phyloP scores from a whole-genome alignment of 495 filamentous ascomycete genomes.

The Usnea hakonensis region DNA sequence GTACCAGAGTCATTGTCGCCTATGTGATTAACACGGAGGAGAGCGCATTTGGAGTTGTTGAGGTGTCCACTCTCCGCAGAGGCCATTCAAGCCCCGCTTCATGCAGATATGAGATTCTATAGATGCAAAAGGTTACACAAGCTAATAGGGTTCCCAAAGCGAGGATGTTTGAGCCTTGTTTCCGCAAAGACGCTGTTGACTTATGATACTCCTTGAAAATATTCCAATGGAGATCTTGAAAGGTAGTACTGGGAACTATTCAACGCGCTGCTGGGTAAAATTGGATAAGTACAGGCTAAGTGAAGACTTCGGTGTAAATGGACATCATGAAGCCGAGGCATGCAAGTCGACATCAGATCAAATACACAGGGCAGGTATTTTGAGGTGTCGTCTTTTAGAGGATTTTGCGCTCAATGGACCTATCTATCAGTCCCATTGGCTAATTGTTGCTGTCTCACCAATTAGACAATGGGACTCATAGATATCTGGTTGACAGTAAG shows the following conservation, averaged over 20 bases:
- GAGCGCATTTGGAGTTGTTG: constrained; percentile 82
- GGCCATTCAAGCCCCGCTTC: constrained; percentile 50
- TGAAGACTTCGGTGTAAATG: too few relatives aligned
- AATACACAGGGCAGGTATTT: too few relatives aligned
- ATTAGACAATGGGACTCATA: too few relatives aligned
- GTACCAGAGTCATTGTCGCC: constrained; percentile 67
- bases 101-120: constrained; percentile 64
- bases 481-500: too few relatives aligned
- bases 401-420: too few relatives aligned
- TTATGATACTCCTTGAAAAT: constrained; percentile 90
- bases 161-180: constrained; percentile 74
- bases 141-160: constrained; percentile 86
- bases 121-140: constrained; percentile 63
- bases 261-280: constrained; percentile 85
- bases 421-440: too few relatives aligned
- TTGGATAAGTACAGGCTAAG: constrained; percentile 74
- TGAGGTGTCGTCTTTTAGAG: too few relatives aligned
- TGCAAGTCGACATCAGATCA: too few relatives aligned
- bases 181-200: constrained; percentile 84
- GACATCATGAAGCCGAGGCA: too few relatives aligned
- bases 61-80: constrained; percentile 68
- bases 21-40: constrained; percentile 66
- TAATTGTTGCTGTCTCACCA: too few relatives aligned
- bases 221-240: constrained; percentile 81
- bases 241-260: constrained; percentile 92